Evolutionary conservation across 768 basidiomycete species (phyloP).

Genomic region (Panaeolus papilionaceus): DNA sequence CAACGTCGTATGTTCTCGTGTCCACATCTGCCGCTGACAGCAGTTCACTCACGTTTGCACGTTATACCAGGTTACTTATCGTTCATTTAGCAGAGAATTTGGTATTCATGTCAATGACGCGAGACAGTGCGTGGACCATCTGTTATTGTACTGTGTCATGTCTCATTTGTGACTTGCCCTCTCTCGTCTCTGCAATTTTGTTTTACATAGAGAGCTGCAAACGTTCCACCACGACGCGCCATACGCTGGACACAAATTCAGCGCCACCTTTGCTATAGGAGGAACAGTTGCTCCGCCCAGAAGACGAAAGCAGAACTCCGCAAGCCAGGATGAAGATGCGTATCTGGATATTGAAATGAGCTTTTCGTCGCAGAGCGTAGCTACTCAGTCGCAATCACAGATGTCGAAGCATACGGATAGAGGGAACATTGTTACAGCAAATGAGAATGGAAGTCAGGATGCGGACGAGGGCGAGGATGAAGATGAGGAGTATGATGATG

Average conservation of each 20-base stretch:
- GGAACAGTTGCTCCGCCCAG: constrained; percentile 50
- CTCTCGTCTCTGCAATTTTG: background rate
- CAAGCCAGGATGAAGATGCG: constrained; percentile 6
- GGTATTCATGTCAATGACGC: constrained; percentile 78
- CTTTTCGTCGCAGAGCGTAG: background rate
- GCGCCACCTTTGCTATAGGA: constrained; percentile 76
- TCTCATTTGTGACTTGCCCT: background rate
- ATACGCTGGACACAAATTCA: constrained; percentile 45
- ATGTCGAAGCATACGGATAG: constrained; percentile 26
- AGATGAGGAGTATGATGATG: constrained; percentile 42
- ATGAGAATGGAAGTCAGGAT: constrained; percentile 23
- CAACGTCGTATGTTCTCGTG: constrained; percentile 44
- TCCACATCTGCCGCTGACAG: background rate
- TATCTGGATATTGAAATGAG: constrained; percentile 27
- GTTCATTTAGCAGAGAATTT: constrained; percentile 74
- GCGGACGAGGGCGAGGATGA: constrained; percentile 35
- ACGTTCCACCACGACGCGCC: constrained; percentile 56
- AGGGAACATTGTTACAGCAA: constrained; percentile 27
- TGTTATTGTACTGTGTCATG: background rate
- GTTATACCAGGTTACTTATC: constrained; percentile 73
- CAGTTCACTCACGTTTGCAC: background rate
- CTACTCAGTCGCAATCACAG: constrained; percentile 17
- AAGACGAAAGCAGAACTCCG: constrained; percentile 29
- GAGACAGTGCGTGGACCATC: constrained; percentile 63
- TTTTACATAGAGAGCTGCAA: constrained; percentile 61